phyloP scores from a whole-genome alignment of 2,329 filamentous ascomycete genomes.

The Trichoderma pleuroti region DNA sequence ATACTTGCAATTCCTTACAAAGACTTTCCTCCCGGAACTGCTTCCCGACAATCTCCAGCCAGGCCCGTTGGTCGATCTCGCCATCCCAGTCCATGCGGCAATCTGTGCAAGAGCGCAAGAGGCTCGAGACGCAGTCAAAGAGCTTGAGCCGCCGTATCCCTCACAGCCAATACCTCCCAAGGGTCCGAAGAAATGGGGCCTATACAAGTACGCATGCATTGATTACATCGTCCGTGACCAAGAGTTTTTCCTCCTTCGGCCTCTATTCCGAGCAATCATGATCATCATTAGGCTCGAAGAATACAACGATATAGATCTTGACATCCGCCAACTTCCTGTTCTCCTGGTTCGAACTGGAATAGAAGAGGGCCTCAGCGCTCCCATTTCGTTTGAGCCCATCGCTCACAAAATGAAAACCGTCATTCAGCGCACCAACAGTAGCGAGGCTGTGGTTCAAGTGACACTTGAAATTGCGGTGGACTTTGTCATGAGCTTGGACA shows the following conservation, averaged over 20 bases:
- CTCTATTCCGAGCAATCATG: background rate
- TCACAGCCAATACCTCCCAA: background rate
- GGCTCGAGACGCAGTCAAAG: background rate
- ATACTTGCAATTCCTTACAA: slow-evolving; percentile 17
- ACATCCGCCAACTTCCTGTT: slow-evolving; percentile 2
- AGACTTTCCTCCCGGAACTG: background rate
- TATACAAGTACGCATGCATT: background rate
- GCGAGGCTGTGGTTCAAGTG: background rate
- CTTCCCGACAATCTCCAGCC: background rate
- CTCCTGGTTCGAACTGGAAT: slow-evolving; percentile 7
- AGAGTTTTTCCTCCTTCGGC: background rate
- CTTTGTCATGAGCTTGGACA: background rate
- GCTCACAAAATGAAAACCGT: background rate
- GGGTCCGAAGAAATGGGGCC: background rate
- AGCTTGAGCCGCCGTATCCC: background rate
- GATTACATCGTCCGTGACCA: background rate
- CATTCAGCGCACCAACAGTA: background rate
- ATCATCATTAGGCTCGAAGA: background rate
- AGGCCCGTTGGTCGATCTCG: background rate
- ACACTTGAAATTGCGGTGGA: background rate
- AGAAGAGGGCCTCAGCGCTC: slow-evolving; percentile 7
- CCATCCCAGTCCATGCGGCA: background rate
- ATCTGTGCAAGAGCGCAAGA: background rate
- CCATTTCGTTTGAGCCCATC: slow-evolving; percentile 16
- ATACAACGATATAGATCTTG: background rate